Conservation (phyloP, 805 yeast species). For the Cephaloascus albidus region DNA sequence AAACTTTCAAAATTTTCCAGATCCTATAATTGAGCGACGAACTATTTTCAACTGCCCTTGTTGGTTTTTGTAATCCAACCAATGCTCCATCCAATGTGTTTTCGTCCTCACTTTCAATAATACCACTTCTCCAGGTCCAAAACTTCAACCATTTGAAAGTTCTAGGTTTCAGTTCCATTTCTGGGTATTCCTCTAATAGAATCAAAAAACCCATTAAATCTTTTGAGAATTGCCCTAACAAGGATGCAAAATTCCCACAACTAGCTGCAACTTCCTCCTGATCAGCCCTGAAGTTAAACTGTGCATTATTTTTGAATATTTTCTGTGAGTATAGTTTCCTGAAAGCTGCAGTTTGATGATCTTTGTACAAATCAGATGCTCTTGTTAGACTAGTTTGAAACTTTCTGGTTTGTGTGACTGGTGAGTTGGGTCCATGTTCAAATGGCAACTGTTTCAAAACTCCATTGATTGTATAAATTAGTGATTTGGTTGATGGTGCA, state of each 20-base stretch:
- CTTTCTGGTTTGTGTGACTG: conserved; percentile 30
- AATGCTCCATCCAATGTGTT: conserved; percentile 24
- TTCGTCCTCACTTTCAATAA: not conserved
- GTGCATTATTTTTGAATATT: conserved; percentile 29
- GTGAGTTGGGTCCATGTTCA: conserved; percentile 19
- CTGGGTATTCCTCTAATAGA: conserved; percentile 29
- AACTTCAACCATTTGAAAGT: conserved; percentile 46
- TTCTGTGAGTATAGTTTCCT: conserved; percentile 47
- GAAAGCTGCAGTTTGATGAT: conserved; percentile 49
- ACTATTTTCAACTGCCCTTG: conserved; percentile 5
- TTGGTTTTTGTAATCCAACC: conserved; percentile 14
- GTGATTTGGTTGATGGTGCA: conserved; percentile 67
- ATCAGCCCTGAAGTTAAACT: conserved; percentile 36
- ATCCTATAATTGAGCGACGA: conserved; percentile 17
- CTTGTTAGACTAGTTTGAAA: conserved; percentile 35
- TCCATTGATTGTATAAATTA: conserved; percentile 52
- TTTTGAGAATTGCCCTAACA: conserved; percentile 51
- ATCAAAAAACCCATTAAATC: conserved; percentile 44
- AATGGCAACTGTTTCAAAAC: conserved; percentile 55
- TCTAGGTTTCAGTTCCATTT: conserved; percentile 11
- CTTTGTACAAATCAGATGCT: conserved; percentile 48
- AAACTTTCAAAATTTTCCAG: conserved; percentile 42
- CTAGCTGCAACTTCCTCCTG: conserved; percentile 80
- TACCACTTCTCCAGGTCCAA: conserved; percentile 29
- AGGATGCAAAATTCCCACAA: conserved; percentile 69